Conservation (phyloP, 306 rosid genomes). For the Mucuna pruriens region DNA sequence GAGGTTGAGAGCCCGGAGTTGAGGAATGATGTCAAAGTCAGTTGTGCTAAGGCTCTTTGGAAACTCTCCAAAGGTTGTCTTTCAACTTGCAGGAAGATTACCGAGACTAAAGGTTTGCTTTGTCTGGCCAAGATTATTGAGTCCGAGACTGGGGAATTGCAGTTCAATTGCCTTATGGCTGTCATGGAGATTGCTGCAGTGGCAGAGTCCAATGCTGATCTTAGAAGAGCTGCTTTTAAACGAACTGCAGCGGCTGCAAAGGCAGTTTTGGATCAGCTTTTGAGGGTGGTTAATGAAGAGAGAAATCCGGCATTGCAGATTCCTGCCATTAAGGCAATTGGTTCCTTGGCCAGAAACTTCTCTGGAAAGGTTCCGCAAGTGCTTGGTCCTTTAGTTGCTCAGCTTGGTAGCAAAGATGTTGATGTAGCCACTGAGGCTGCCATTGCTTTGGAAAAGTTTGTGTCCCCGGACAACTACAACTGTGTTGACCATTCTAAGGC, state of each 20-base stretch:
- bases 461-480: constrained; percentile 70
- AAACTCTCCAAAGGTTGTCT: constrained; percentile 67
- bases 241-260: constrained; percentile 69
- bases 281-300: constrained; percentile 63
- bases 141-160: constrained; percentile 65
- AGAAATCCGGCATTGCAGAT: constrained; percentile 46
- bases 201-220: constrained; percentile 69
- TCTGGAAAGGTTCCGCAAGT: constrained; percentile 73
- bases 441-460: constrained; percentile 73
- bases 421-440: constrained; percentile 75
- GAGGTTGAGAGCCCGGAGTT: constrained; percentile 62
- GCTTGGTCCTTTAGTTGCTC: constrained; percentile 73
- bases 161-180: constrained; percentile 76
- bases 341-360: constrained; percentile 79
- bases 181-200: constrained; percentile 78
- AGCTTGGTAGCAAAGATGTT: constrained; percentile 60
- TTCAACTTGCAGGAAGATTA: constrained; percentile 61
- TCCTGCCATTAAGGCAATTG: constrained; percentile 79
- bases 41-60: constrained; percentile 88
- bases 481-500: constrained; percentile 71
- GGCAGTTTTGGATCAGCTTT: constrained; percentile 78
- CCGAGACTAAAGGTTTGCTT: constrained; percentile 87
- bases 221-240: constrained; percentile 79
- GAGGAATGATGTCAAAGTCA: constrained; percentile 60
- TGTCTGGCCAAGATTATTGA: constrained; percentile 85